Evolutionary conservation across 805 yeast species (phyloP).

Genomic region (Phaffomyces antillensis): DNA sequence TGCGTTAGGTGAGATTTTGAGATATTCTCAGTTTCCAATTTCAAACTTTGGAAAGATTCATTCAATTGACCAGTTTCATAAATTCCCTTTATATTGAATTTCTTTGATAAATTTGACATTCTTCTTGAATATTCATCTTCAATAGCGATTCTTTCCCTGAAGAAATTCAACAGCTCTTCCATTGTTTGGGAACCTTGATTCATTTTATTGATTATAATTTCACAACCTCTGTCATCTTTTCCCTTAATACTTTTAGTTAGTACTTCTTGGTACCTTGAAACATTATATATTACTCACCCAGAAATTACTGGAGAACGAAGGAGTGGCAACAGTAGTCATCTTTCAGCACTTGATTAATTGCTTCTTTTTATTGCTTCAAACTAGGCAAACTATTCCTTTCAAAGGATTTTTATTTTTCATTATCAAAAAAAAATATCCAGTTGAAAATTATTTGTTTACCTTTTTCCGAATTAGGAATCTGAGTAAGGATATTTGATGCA

Average conservation of each 20-base stretch:
- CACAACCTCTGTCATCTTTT: conserved; percentile 52
- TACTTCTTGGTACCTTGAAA: background rate
- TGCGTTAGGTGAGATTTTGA: conserved; percentile 48
- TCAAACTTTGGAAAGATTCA: conserved; percentile 51
- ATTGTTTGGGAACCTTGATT: conserved; percentile 53
- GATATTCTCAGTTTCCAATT: conserved; percentile 52
- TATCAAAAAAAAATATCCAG: background rate
- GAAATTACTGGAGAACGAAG: conserved; percentile 38
- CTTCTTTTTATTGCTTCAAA: too few species aligned
- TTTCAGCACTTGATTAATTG: background rate
- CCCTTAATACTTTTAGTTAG: conserved; percentile 34
- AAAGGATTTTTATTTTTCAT: background rate
- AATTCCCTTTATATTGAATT: conserved; percentile 38
- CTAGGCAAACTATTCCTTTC: too few species aligned
- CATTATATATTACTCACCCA: conserved; percentile 32
- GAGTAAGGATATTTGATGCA: too few species aligned
- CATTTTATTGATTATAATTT: conserved; percentile 47
- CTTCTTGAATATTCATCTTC: conserved; percentile 68
- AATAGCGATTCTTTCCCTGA: conserved; percentile 49
- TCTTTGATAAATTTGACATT: conserved; percentile 43
- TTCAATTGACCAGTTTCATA: conserved; percentile 54
- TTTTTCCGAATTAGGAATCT: conserved; percentile 17
- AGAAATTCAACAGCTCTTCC: conserved; percentile 41
- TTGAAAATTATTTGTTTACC: conserved; percentile 11
- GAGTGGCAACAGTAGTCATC: conserved; percentile 9